phyloP scores from a whole-genome alignment of 192 early-diverging fungal species.

The Backusella mclennaniae region DNA sequence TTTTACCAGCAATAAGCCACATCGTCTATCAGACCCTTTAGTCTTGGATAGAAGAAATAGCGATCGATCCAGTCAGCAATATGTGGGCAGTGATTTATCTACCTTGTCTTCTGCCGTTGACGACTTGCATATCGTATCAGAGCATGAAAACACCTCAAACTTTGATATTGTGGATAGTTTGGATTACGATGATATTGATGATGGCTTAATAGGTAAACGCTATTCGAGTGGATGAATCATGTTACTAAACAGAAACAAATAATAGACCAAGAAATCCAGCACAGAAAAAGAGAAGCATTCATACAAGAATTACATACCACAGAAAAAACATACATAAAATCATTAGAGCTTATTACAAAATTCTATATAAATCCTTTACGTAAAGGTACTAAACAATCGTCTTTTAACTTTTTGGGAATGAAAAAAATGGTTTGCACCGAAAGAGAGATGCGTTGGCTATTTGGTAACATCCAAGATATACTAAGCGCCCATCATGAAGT shows the following conservation, averaged over 20 bases:
- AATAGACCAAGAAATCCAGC: conserved; percentile 19
- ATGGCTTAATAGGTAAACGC: conserved; percentile 29
- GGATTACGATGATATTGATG: conserved; percentile 33
- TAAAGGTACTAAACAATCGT: conserved; percentile 21
- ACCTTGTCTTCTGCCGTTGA: neutral
- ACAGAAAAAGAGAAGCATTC: conserved; percentile 23
- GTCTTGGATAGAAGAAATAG: neutral
- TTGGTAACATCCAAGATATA: conserved; percentile 22
- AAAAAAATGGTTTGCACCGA: conserved; percentile 32
- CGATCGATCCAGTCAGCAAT: neutral
- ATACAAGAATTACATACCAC: conserved; percentile 19
- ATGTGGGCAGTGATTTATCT: neutral
- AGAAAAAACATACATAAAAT: conserved; percentile 21
- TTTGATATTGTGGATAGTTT: conserved; percentile 33
- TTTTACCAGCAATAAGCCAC: neutral
- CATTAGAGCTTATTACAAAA: conserved; percentile 10
- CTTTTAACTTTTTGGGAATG: conserved; percentile 26
- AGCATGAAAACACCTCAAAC: neutral
- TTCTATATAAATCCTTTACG: conserved; percentile 20
- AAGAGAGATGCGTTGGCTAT: conserved; percentile 23
- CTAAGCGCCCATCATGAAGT: conserved; percentile 8
- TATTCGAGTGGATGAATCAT: neutral
- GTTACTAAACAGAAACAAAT: neutral
- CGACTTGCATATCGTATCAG: neutral
- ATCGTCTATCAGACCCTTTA: neutral